Percentiles rank a stretch among this genome's conserved stretches.
Evolutionary conservation across 306 rosid genomes (phyloP).

Genomic region (Macrotyloma uniflorum): DNA sequence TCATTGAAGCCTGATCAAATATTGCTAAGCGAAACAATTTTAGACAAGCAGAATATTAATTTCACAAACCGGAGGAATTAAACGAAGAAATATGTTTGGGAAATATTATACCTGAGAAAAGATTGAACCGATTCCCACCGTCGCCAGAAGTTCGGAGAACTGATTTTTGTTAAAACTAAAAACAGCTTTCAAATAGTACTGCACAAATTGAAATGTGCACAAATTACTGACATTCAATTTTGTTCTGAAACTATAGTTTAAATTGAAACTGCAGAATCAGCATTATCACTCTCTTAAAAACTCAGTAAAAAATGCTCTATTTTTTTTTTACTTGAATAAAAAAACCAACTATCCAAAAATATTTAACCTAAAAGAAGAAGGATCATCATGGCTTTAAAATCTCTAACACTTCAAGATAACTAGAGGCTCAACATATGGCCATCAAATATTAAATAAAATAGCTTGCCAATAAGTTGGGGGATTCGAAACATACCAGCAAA

Average conservation of each 20-base stretch:
- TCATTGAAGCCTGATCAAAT: not conserved
- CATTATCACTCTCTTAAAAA: not conserved
- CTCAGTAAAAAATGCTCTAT: not conserved
- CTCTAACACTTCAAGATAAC: not conserved
- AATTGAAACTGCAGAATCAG: not conserved
- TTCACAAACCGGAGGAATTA: not conserved
- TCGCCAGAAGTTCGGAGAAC: conserved; percentile 70
- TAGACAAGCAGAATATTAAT: not conserved
- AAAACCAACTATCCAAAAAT: not conserved
- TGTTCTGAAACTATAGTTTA: not conserved
- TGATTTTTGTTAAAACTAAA: conserved; percentile 81
- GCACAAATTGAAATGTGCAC: conserved; percentile 39
- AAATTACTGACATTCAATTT: not conserved
- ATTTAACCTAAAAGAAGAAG: not conserved
- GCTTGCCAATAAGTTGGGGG: not conserved
- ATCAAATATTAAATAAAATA: not conserved
- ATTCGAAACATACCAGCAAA: conserved; percentile 58
- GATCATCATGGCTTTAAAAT: not conserved
- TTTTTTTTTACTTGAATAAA: not conserved
- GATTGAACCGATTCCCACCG: conserved; percentile 80
- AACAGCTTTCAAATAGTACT: conserved; percentile 84
- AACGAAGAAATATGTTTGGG: not conserved
- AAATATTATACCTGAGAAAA: conserved; percentile 66
- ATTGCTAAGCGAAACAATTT: not conserved
- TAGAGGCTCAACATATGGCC: not conserved